These are phyloP conservation scores for Globisporangium irregulare DNA, from an alignment of 352 stramenopile species.

Conservation along the genomic window DNA sequence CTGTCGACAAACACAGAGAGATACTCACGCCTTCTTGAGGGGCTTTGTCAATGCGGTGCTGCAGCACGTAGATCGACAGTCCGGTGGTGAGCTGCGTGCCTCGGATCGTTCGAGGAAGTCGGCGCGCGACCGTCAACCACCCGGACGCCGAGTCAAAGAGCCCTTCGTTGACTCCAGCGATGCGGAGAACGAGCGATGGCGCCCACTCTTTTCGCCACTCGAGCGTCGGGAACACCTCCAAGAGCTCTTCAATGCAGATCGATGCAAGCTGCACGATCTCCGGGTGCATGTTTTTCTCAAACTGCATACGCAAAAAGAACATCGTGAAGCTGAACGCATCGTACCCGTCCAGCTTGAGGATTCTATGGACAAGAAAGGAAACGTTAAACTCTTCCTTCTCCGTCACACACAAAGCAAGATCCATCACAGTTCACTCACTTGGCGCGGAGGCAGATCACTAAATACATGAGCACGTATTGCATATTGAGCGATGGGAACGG, in stretches of 20 bases:
- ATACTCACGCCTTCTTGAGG: conserved; percentile 39
- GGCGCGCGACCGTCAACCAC: conserved; percentile 72
- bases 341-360: conserved; percentile 62
- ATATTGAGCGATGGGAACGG: conserved; percentile 81
- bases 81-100: conserved; percentile 76
- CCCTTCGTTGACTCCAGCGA: conserved; percentile 69
- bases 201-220: conserved; percentile 81
- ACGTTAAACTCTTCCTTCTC: neutral
- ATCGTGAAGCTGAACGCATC: conserved; percentile 84
- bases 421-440: conserved; percentile 27
- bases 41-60: conserved; percentile 73
- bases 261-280: conserved; percentile 75
- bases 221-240: conserved; percentile 61
- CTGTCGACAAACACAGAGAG: no score
- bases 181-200: conserved; percentile 70
- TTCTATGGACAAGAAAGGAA: conserved; percentile 4
- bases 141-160: conserved; percentile 73
- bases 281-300: conserved; percentile 68
- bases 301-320: conserved; percentile 87
- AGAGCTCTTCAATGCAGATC: conserved; percentile 75
- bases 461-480: conserved; percentile 72
- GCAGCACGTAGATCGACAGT: conserved; percentile 73
- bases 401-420: conserved; percentile 8
- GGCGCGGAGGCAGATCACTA: conserved; percentile 68
- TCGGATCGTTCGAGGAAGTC: conserved; percentile 65